Percentiles rank a stretch among this genome's conserved stretches.
These are phyloP conservation scores for Teunomyces barrocoloradensis DNA, from an alignment of 805 yeast species.

Conservation along the genomic window DNA sequence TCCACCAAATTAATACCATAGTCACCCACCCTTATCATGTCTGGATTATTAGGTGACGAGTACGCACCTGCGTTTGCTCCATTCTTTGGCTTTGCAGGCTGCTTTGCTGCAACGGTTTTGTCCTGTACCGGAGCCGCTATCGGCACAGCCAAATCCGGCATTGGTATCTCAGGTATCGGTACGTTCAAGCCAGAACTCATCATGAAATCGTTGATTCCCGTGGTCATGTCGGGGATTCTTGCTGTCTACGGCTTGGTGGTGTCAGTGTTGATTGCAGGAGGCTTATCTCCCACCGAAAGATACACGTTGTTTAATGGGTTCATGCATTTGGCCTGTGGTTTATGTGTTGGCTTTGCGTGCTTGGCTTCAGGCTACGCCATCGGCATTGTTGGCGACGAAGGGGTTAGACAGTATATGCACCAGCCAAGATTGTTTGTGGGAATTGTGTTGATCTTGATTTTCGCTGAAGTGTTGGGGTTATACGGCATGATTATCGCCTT, in stretches of 20 bases:
- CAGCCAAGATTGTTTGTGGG: constrained; percentile 89
- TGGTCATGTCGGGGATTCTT: constrained; percentile 95
- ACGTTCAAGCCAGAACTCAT: constrained; percentile 95
- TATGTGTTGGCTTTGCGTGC: constrained; percentile 95
- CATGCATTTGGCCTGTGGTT: constrained; percentile 95
- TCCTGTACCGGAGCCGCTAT: constrained; percentile 98
- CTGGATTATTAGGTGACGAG: constrained; percentile 44
- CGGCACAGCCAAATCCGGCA: constrained; percentile 97
- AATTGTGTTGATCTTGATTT: constrained; percentile 82
- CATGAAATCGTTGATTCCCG: constrained; percentile 95
- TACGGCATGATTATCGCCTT: constrained; percentile 95
- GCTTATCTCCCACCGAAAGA: constrained; percentile 69
- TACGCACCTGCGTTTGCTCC: constrained; percentile 93
- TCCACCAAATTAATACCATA: not conserved
- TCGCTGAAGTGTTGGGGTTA: constrained; percentile 85
- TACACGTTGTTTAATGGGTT: constrained; percentile 94
- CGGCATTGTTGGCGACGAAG: constrained; percentile 92
- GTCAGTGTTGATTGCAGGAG: constrained; percentile 91
- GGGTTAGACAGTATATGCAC: constrained; percentile 83
- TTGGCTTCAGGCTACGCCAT: constrained; percentile 95
- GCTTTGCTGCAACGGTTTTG: constrained; percentile 87
- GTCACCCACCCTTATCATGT: constrained; percentile 3
- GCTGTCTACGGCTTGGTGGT: constrained; percentile 97
- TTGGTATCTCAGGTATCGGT: constrained; percentile 98
- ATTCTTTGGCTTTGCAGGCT: constrained; percentile 96